A percentile compares a stretch with the other conserved stretches of the same genome.
These are phyloP conservation scores for Penicillium freii DNA, from an alignment of 2,329 filamentous ascomycete species.

Conservation along the genomic window DNA sequence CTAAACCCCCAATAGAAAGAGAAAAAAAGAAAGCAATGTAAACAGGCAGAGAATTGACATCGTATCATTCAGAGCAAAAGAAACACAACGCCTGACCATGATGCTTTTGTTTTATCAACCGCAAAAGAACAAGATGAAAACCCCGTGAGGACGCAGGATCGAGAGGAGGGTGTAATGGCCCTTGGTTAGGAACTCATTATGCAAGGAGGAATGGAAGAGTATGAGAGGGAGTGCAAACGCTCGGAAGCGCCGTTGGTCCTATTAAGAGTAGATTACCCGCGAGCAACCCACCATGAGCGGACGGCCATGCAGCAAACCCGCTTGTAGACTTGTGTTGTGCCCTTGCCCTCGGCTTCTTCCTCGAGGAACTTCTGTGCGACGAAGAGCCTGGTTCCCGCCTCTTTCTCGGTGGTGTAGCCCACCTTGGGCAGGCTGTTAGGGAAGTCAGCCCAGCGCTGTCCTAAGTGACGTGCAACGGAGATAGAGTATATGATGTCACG, in stretches of 20 bases:
- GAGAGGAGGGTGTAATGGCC: conserved; percentile 5
- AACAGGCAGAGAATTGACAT: background rate
- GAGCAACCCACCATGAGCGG: conserved; percentile 53
- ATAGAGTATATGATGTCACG: conserved; percentile 89
- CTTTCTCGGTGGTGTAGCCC: conserved; percentile 63
- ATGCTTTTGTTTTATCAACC: conserved; percentile 25
- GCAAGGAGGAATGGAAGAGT: conserved; percentile 7
- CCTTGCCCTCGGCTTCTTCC: conserved; percentile 63
- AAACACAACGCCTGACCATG: conserved; percentile 26
- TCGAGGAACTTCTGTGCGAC: conserved; percentile 70
- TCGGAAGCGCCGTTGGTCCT: background rate
- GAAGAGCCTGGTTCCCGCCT: conserved; percentile 64
- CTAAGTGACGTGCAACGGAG: conserved; percentile 72
- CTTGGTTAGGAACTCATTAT: conserved; percentile 2
- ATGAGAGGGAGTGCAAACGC: background rate
- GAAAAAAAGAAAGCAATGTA: background rate
- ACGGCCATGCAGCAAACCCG: conserved; percentile 67
- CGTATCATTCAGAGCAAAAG: conserved; percentile 8
- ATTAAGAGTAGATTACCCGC: conserved; percentile 28
- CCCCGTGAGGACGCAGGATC: conserved; percentile 8
- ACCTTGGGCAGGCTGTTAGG: conserved; percentile 56
- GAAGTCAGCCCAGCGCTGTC: conserved; percentile 61
- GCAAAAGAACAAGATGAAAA: conserved; percentile 10
- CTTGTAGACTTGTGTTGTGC: conserved; percentile 71
- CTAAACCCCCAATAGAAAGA: conserved; percentile 11